phyloP scores from a whole-genome alignment of 208 protist genomes.

The Herpetomonas tarakana region DNA sequence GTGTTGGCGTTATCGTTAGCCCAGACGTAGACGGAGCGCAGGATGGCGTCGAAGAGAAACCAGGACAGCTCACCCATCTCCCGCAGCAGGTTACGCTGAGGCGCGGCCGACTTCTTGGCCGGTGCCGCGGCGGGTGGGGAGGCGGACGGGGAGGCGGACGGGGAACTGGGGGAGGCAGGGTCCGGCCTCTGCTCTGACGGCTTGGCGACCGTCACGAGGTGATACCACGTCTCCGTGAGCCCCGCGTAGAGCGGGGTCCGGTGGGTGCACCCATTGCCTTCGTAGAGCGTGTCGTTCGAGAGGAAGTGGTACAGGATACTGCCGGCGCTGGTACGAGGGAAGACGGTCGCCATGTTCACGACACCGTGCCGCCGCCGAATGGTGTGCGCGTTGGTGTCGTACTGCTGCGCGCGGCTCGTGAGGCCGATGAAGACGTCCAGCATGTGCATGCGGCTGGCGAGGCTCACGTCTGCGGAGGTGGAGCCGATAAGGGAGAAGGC shows the following conservation, averaged over 20 bases:
- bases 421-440: slow-evolving; percentile 66
- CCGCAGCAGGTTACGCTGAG: slow-evolving; percentile 39
- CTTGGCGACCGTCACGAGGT: slow-evolving; percentile 31
- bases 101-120: neutral
- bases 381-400: slow-evolving; percentile 56
- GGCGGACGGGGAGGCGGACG: slow-evolving; percentile 1
- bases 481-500: slow-evolving; percentile 77
- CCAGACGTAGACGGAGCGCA: slow-evolving; percentile 82
- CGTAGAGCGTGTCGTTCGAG: slow-evolving; percentile 79
- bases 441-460: slow-evolving; percentile 68
- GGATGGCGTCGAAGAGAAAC: slow-evolving; percentile 85
- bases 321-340: slow-evolving; percentile 48
- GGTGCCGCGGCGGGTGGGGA: slow-evolving; percentile 7
- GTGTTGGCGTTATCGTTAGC: slow-evolving; percentile 48
- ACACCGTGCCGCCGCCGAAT: slow-evolving; percentile 45
- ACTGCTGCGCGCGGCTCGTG: slow-evolving; percentile 61
- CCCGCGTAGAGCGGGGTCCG: slow-evolving; percentile 76
- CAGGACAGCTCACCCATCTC: slow-evolving; percentile 79
- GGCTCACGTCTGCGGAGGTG: slow-evolving; percentile 49
- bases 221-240: slow-evolving; percentile 63
- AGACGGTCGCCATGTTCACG: slow-evolving; percentile 26
- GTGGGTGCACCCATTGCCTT: slow-evolving; percentile 18
- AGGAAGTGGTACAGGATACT: slow-evolving; percentile 78
- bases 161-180: neutral
- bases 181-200: neutral